Percentiles rank a stretch among this genome's conserved stretches.
These are phyloP conservation scores for Rusavskia elegans DNA, from an alignment of 495 filamentous ascomycete genomes.

Conservation along the genomic window DNA sequence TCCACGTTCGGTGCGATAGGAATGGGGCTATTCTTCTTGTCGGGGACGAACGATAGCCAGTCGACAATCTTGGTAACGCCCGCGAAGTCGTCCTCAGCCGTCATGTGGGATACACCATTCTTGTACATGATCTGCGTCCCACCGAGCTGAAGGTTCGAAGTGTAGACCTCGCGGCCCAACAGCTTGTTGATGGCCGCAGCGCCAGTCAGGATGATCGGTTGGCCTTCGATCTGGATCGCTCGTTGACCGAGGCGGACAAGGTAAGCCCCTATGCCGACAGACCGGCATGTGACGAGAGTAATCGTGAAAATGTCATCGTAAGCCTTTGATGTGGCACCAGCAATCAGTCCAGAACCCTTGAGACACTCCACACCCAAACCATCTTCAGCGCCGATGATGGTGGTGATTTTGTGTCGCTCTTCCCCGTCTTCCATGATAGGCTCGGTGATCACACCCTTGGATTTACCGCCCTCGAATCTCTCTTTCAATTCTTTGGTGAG, in stretches of 20 bases:
- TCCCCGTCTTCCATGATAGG: constrained; percentile 72
- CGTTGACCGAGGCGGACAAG: constrained; percentile 94
- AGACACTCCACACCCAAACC: constrained; percentile 96
- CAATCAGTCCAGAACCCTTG: constrained; percentile 93
- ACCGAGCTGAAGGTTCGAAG: constrained; percentile 95
- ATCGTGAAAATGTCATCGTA: constrained; percentile 99
- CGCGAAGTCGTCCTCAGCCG: constrained; percentile 91
- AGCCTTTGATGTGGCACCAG: constrained; percentile 87
- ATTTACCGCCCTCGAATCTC: constrained; percentile 70
- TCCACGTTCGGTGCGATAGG: constrained; percentile 78
- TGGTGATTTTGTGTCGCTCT: constrained; percentile 84
- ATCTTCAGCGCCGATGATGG: constrained; percentile 86
- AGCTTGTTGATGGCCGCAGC: constrained; percentile 96
- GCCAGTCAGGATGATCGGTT: constrained; percentile 97
- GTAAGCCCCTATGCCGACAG: constrained; percentile 95
- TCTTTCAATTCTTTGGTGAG: constrained; percentile 74
- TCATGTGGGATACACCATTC: constrained; percentile 98
- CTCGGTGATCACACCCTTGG: constrained; percentile 78
- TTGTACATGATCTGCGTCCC: constrained; percentile 99
- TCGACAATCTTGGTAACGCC: constrained; percentile 96
- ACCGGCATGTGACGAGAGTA: constrained; percentile 93
- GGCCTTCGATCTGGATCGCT: constrained; percentile 96
- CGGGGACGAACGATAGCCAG: constrained; percentile 93
- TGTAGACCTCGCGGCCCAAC: constrained; percentile 94
- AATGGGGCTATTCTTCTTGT: constrained; percentile 77